Percentiles rank a stretch among this genome's conserved stretches.
Evolutionary conservation across 1,284 basidiomycete species (phyloP).

Genomic region (Mycena citricolor): DNA sequence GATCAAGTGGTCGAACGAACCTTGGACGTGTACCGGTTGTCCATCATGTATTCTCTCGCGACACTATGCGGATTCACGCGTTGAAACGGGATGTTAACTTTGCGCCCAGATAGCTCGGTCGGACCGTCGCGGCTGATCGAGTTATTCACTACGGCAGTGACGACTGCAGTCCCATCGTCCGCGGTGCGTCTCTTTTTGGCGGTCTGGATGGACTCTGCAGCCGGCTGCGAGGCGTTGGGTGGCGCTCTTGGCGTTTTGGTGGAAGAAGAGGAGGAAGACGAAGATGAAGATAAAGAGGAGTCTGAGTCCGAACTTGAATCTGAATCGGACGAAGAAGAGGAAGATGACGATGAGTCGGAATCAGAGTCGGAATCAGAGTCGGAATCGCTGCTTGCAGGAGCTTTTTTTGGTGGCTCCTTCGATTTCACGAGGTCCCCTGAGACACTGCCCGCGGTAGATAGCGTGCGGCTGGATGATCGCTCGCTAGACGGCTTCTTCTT

Average conservation of each 20-base stretch:
- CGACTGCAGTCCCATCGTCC: slow-evolving; percentile 48
- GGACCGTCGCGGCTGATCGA: no score
- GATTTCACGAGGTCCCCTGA: slow-evolving; percentile 5
- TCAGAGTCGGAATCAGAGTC: slow-evolving; percentile 26
- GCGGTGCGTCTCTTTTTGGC: slow-evolving; percentile 62
- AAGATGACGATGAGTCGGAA: slow-evolving; percentile 30
- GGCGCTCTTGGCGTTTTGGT: no score
- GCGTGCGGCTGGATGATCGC: slow-evolving; percentile 24
- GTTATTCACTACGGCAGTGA: slow-evolving; percentile 41
- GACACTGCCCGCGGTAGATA: slow-evolving; percentile 16
- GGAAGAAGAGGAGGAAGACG: no score
- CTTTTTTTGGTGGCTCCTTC: slow-evolving; percentile 14
- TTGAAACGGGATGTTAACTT: slow-evolving; percentile 70
- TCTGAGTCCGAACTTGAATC: slow-evolving; percentile 30
- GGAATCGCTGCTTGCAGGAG: no score
- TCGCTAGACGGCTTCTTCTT: slow-evolving; percentile 6
- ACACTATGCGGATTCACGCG: slow-evolving; percentile 77
- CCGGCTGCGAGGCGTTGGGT: neutral
- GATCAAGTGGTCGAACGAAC: slow-evolving; percentile 36
- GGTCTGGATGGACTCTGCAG: slow-evolving; percentile 27
- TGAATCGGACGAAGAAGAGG: slow-evolving; percentile 25
- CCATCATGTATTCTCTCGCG: slow-evolving; percentile 59
- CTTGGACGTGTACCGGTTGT: slow-evolving; percentile 86
- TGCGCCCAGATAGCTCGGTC: slow-evolving; percentile 38
- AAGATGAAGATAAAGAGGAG: slow-evolving; percentile 16